phyloP scores from a whole-genome alignment of 345 rosid genomes.

The Ailanthus altissimus region DNA sequence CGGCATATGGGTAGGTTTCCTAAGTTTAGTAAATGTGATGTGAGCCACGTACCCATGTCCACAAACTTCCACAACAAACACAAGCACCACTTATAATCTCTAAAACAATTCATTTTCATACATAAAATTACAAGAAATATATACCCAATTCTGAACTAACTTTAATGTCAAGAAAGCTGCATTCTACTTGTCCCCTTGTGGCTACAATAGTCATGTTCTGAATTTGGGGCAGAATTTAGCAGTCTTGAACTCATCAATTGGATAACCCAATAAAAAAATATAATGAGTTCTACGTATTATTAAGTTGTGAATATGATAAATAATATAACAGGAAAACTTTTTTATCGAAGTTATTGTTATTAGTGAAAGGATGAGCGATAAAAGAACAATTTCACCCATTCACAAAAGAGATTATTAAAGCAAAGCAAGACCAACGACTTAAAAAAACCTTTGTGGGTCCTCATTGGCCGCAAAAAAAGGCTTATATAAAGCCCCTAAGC shows the following conservation, averaged over 20 bases:
- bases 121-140: not conserved
- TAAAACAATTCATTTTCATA: not conserved
- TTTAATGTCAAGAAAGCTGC: not conserved
- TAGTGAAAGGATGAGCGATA: not conserved
- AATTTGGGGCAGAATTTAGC: not conserved
- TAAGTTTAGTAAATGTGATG: slow-evolving; percentile 29
- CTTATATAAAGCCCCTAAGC: slow-evolving; percentile 31
- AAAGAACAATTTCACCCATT: not conserved
- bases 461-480: slow-evolving; percentile 34
- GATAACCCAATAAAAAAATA: not conserved
- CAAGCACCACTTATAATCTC: not conserved
- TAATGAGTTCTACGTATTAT: not conserved
- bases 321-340: not conserved
- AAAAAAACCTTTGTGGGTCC: slow-evolving; percentile 29
- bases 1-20: slow-evolving; percentile 33
- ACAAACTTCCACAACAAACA: slow-evolving; percentile 17
- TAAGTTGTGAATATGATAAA: not conserved
- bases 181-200: not conserved
- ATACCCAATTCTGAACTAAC: not conserved
- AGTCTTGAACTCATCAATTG: not conserved
- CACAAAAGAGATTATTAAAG: not conserved
- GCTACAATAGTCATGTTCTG: not conserved
- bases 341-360: not conserved
- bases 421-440: not conserved
- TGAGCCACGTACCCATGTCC: slow-evolving; percentile 44